Conservation (phyloP, 1,139 yeast species). For the Geotrichum carabidarum region DNA sequence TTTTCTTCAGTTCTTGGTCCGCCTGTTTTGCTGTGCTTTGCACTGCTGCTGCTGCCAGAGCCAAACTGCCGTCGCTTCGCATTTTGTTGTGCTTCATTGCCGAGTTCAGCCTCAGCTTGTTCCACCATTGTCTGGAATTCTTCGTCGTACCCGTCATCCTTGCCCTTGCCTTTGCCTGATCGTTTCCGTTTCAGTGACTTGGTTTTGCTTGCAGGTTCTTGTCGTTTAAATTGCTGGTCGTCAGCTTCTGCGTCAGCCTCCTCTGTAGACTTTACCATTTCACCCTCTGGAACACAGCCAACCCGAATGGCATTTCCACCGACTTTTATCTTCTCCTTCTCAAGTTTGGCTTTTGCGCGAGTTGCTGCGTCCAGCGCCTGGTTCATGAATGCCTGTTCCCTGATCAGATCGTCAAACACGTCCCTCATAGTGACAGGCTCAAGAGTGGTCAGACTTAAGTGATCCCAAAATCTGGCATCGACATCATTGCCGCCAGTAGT, state of each 20-base stretch:
- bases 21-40: too few species aligned
- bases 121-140: conserved; percentile 61
- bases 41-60: too few species aligned
- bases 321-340: conserved; percentile 33
- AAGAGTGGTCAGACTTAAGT: not conserved
- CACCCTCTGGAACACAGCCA: not conserved
- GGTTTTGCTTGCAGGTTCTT: conserved; percentile 63
- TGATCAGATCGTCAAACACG: conserved; percentile 52
- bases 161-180: conserved; percentile 63
- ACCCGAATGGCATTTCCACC: not conserved
- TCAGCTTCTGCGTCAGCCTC: conserved; percentile 44
- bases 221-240: conserved; percentile 36
- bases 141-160: conserved; percentile 63
- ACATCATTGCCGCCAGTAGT: conserved; percentile 35
- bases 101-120: conserved; percentile 64
- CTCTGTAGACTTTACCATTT: conserved; percentile 30
- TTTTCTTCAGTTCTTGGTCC: too few species aligned
- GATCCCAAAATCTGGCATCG: conserved; percentile 51
- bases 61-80: too few species aligned
- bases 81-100: conserved; percentile 44
- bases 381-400: conserved; percentile 77
- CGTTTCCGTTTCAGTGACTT: conserved; percentile 34
- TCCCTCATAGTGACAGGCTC: not conserved
- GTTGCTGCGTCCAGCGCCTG: conserved; percentile 88
- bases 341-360: conserved; percentile 60